Percentiles rank a stretch among this genome's conserved stretches.
Conservation (phyloP, 1,284 basidiomycete genomes). For the Fereydounia khargensis region DNA sequence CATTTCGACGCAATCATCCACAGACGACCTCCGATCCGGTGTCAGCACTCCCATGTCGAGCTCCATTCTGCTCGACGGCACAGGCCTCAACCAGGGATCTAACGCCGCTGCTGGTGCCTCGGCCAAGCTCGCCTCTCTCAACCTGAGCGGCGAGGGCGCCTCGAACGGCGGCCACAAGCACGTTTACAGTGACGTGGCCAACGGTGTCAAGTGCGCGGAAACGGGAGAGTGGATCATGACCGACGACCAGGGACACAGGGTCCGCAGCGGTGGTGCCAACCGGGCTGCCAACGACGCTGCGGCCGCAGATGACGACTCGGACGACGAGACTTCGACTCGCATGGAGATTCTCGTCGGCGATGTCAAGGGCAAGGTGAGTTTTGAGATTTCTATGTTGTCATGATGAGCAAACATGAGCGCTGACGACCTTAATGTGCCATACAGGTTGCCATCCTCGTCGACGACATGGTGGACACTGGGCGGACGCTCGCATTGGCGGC, state of each 20-base stretch:
- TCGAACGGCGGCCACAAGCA: constrained; percentile 9
- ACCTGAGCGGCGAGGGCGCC: constrained; percentile 16
- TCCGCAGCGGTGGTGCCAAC: constrained; percentile 38
- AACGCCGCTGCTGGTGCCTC: neutral
- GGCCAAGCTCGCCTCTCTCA: neutral
- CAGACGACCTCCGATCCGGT: constrained; percentile 35
- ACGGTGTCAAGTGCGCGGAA: constrained; percentile 59
- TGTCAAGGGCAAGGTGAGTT: constrained; percentile 77
- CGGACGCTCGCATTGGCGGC: constrained; percentile 81
- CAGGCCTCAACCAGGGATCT: constrained; percentile 22
- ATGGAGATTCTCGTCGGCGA: constrained; percentile 98
- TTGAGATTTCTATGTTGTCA: too few relatives aligned
- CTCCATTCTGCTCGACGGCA: constrained; percentile 33
- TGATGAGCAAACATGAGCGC: too few relatives aligned
- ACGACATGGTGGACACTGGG: constrained; percentile 98
- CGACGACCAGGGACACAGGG: constrained; percentile 46
- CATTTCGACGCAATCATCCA: constrained; percentile 26
- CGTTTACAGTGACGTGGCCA: constrained; percentile 43
- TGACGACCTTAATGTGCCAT: too few relatives aligned
- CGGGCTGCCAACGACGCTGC: constrained; percentile 5
- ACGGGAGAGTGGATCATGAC: constrained; percentile 55
- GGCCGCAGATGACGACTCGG: constrained; percentile 24
- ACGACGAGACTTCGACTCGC: constrained; percentile 58
- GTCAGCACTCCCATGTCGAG: constrained; percentile 42
- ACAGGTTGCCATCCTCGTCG: constrained; percentile 76